Base-by-base conservation (phyloP, 345 rosid species). In the Ceriops decandra region DNA sequence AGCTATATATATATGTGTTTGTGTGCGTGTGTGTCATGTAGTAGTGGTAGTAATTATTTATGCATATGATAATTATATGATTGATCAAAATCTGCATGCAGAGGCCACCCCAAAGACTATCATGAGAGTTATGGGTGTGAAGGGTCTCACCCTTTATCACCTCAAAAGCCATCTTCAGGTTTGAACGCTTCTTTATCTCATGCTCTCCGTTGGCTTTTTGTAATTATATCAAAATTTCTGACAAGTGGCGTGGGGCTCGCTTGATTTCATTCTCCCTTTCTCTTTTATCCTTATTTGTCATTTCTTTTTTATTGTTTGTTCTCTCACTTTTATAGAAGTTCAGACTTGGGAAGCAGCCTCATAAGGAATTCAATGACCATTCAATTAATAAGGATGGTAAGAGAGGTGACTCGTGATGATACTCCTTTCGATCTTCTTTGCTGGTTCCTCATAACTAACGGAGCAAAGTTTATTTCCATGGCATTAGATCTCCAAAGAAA, bases 271-370 rank as follows among this genome's bases (percentile, higher is more conserved):
- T 26, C 58, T 54, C 46, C 46, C 46, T 38, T 38, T 38, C 46
- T 38, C 46, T 38, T 38, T 38, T 10, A 38, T 38, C 46, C 5
- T 38, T 38, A 38, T 38, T 10, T 10, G 4, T 10, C 46, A 10
- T 38, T 38, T 38, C 15, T 2, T 9, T 38, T 38, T 38, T 11
- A 38, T 38, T 38, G 46, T 38, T 38, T 10, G 46, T 38, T 38
- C 46, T 38, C 15, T 38, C 46, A 11, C 46, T 38, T 38, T 38
- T 11, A 38, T 78, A 92, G 98, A 92, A 92, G 75, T 95, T 95
- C 80, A 88, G 99, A 78, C 97, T 92, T 52, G 99, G 99, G 82
- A 95, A 92, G 88, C 99, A 92, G 72, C 99, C 97, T 56, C 99
- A 88, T 84, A 95, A 90, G 84, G 99, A 95, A 74, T 38, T 38